Evolutionary conservation across 208 protist species (phyloP), one percentile per base, ranked within the genome.

Genomic region (Crithidia sp.): DNA sequence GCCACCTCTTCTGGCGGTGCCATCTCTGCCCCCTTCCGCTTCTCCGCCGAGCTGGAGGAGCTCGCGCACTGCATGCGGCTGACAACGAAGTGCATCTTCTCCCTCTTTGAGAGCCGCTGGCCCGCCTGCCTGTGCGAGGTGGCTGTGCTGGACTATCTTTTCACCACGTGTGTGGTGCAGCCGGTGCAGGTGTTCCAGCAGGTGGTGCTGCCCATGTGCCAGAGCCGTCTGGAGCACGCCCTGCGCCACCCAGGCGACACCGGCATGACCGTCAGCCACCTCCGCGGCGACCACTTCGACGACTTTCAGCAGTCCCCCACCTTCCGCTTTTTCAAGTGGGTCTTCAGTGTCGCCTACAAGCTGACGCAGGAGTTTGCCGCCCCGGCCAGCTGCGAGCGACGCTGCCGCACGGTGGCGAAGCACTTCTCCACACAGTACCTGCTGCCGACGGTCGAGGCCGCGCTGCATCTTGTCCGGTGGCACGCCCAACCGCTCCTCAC

Each of bases 391-490:
- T 91, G 85, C 65, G 89, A 94, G 68, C 74, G 78, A 14, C 82
- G 86, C 45, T 88, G 83, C 55, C 76, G 82, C 44, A 67, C 44
- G 3, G 85, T 79, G 5, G 89, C 88, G 44, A 92, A 79, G 39
- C 60, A 87, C 64, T 96, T 93, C 52, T 65, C 67, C 16, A 44
- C 75, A 6, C 44, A 71, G 17, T 88, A 88, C 65, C 57, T 92
- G 50, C 52, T 50, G 39, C 55, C 52, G 13, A 72, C 87, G 54
- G 86, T 83, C 10, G 80, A 86, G 62, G 64, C 77, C 4, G 76
- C 89, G 19, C 78, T 95, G 63, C 70, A 79, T 43, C 59, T 96
- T 39, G 86, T 95, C 62, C 84, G 88, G 12, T 96, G 92, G 92
- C 92, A 96, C 73, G 74, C 82, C 14, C 49, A 52, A 19, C 76